Evolutionary conservation across 2,329 filamentous ascomycete genomes (phyloP).

Genomic region (Colletotrichum gigasporum): DNA sequence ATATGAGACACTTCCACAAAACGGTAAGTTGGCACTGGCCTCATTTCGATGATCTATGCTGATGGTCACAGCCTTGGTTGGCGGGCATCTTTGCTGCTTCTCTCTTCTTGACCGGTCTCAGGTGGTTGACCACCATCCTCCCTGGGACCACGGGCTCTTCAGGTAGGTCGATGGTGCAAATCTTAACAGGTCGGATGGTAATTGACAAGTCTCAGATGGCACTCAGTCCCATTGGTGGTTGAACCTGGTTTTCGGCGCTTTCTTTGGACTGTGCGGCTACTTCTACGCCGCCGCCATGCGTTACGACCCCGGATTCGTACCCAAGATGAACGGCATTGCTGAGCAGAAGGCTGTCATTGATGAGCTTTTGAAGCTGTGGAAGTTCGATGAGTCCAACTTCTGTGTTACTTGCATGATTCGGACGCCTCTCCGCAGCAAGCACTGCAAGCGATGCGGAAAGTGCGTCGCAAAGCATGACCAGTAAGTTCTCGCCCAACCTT

Average conservation of each 20-base stretch:
- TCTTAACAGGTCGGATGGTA: too few species aligned
- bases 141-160: conserved; percentile 55
- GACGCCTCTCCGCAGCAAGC: conserved; percentile 92
- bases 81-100: conserved; percentile 92
- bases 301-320: conserved; percentile 91
- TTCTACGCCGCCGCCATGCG: conserved; percentile 91
- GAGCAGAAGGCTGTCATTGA: conserved; percentile 91
- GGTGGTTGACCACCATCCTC: conserved; percentile 79
- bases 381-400: conserved; percentile 94
- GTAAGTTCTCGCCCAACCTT: conserved; percentile 61
- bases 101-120: conserved; percentile 80
- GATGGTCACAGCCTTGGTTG: conserved; percentile 77
- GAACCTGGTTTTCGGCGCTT: conserved; percentile 78
- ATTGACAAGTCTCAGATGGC: conserved; percentile 64
- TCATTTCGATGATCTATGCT: conserved; percentile 32
- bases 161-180: conserved; percentile 60
- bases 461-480: conserved; percentile 98
- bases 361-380: conserved; percentile 84
- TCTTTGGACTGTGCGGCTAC: conserved; percentile 75
- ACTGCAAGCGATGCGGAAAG: conserved; percentile 89
- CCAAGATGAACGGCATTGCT: conserved; percentile 87
- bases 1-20: conserved; percentile 90
- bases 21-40: conserved; percentile 68
- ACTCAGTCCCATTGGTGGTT: conserved; percentile 74
- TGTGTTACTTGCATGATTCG: conserved; percentile 95